A percentile compares a stretch with the other conserved stretches of the same genome.
These are phyloP conservation scores for Marasmius tenuissimus DNA, from an alignment of 1,284 basidiomycete species.

Conservation along the genomic window DNA sequence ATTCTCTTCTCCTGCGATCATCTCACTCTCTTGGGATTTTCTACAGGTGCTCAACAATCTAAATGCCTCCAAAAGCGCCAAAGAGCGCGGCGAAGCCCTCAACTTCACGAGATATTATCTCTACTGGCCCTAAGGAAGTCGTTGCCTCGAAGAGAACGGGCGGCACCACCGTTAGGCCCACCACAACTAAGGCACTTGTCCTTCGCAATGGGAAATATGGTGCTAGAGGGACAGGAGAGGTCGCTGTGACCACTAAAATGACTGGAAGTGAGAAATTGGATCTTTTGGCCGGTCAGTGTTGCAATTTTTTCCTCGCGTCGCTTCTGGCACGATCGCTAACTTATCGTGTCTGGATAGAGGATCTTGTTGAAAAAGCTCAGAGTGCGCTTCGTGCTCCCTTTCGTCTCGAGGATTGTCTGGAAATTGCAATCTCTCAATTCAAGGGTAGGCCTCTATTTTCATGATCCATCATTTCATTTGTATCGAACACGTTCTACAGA, in stretches of 20 bases:
- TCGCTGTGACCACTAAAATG: constrained; percentile 55
- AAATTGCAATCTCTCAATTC: constrained; percentile 69
- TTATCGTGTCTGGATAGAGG: constrained; percentile 46
- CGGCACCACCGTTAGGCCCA: constrained; percentile 49
- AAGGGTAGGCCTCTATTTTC: constrained; percentile 45
- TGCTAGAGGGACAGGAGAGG: constrained; percentile 65
- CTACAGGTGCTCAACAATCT: neutral
- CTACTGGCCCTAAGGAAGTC: constrained; percentile 24
- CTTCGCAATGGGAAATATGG: constrained; percentile 74
- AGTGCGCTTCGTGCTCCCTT: constrained; percentile 64
- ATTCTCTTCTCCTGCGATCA: too few relatives aligned
- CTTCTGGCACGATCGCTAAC: constrained; percentile 9
- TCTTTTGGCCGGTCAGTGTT: constrained; percentile 62
- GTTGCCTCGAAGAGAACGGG: constrained; percentile 39
- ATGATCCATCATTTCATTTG: neutral
- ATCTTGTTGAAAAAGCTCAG: constrained; percentile 56
- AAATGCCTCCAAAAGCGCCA: constrained; percentile 18
- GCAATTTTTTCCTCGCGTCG: neutral
- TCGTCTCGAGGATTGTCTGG: constrained; percentile 58
- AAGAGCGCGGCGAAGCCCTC: constrained; percentile 17
- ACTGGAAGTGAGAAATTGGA: constrained; percentile 77
- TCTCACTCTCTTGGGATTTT: neutral
- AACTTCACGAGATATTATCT: constrained; percentile 47
- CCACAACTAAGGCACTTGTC: constrained; percentile 68
- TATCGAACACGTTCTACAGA: constrained; percentile 33